Evolutionary conservation across 2,329 filamentous ascomycete species (phyloP), one percentile per base, ranked within the genome.

Genomic region (Aspergillus brasiliensis): DNA sequence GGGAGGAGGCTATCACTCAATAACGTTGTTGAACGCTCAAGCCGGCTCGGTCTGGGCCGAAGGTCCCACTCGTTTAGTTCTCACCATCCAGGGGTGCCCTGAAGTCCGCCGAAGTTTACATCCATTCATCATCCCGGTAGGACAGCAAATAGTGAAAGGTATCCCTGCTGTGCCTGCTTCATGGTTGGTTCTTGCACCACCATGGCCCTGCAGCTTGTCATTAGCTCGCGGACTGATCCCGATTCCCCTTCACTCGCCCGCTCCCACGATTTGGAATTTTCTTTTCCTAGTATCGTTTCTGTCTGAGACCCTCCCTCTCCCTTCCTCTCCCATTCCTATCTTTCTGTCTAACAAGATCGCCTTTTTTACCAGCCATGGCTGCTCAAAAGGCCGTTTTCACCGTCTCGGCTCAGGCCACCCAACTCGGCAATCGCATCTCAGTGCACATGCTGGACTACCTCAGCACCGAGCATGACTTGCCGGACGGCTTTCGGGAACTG

Each of bases 391-490:
- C 57, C 56, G 67, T 69, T 17, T 61, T 61, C 44, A 61, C 63
- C 6, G 59, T 87, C 46, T 88, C 86, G 73, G 81, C 79, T 63
- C 82, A 82, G 67, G 84, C 86, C 6, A 88, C 86, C 2, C 75
- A 81, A 52, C 79, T 86, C 25, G 86, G 85, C 60, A 87, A 89
- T 71, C 83, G 81, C 62, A 88, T 90, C 65, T 84, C 87, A 0
- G 83, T 88, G 49, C 84, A 83, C 64, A 84, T 88, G 78, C 80
- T 88, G 42, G 86, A 89, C 71, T 88, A 87, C 62, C 79, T 88
- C 21, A 84, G 83, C 57, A 81, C 83, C 4, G 80, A 82, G 59
- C 86, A 84, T 66, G 76, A 81, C 37, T 79, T 83, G 37, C 82
- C 83, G 0, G 76, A 81, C 54, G 83, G 84, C 31, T 85, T 88